Percentiles rank a stretch among this genome's conserved stretches.
Conservation (phyloP, 352 stramenopile genomes). For the Pythium phragmiticola region DNA sequence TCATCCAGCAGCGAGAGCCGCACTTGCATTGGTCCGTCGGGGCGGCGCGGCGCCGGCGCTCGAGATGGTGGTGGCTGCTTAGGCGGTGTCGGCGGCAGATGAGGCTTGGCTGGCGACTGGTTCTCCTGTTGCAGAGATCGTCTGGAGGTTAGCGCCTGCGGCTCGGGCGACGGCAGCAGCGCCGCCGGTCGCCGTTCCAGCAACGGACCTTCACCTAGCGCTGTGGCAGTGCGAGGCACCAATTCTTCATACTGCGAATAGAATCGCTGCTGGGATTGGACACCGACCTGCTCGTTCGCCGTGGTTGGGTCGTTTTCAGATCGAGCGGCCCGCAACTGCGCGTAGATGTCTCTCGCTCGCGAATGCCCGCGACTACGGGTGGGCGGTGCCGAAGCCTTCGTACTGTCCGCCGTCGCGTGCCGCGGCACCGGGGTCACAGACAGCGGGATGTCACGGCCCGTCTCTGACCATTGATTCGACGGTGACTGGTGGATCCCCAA, state of each 20-base stretch:
- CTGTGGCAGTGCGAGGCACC: neutral
- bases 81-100: neutral
- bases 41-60: constrained; percentile 9
- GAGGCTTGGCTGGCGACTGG: neutral
- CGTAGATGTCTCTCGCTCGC: neutral
- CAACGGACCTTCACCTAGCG: constrained; percentile 14
- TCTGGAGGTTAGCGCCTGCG: constrained; percentile 20
- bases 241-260: constrained; percentile 13
- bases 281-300: neutral
- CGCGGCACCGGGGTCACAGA: neutral
- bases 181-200: constrained; percentile 13
- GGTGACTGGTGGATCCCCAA: neutral
- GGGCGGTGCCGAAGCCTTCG: neutral
- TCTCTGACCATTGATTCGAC: neutral
- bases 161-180: constrained; percentile 16
- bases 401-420: neutral
- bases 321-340: neutral
- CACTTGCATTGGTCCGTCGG: constrained; percentile 8
- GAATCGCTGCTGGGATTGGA: neutral
- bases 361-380: neutral
- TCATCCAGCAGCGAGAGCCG: constrained; percentile 13
- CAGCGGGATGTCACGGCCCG: neutral
- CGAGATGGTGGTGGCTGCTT: neutral
- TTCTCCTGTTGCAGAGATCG: constrained; percentile 3
- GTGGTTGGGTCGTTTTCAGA: neutral